Conservation (phyloP, 2,329 filamentous ascomycete genomes). For the Colletotrichum trifolii region DNA sequence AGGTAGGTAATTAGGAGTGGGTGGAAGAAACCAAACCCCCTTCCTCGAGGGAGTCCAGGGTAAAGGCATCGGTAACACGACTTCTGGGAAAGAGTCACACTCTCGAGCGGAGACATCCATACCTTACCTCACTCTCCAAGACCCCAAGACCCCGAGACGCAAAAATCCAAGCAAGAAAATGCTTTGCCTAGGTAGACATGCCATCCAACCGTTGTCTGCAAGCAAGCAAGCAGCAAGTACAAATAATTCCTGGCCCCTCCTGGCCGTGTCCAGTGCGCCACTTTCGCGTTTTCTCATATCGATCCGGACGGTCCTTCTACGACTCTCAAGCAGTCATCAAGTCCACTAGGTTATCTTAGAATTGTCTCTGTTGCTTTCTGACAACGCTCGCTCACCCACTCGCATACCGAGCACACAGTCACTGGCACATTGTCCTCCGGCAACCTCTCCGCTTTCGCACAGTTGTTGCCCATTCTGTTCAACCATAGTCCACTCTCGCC, state of each 20-base stretch:
- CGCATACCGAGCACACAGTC: too few species aligned
- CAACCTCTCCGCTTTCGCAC: too few species aligned
- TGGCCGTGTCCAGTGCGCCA: constrained; percentile 6
- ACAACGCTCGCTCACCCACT: background rate
- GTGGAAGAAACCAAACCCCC: too few species aligned
- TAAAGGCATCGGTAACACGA: too few species aligned
- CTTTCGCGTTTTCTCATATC: constrained; percentile 9
- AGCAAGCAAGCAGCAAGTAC: constrained; percentile 11
- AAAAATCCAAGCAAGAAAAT: background rate
- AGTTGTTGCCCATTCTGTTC: too few species aligned
- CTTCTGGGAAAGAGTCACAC: constrained; percentile 37
- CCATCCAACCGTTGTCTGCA: constrained; percentile 4
- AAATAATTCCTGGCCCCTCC: constrained; percentile 26
- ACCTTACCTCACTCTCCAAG: background rate
- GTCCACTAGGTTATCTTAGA: constrained; percentile 2
- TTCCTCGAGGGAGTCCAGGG: too few species aligned
- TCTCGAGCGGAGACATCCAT: constrained; percentile 28
- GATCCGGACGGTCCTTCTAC: background rate
- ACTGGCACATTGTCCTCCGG: too few species aligned
- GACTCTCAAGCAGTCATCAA: constrained; percentile 12
- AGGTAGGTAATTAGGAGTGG: too few species aligned
- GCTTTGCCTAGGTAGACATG: constrained; percentile 17
- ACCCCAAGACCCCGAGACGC: background rate
- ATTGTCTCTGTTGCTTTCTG: background rate
- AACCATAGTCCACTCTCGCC: too few species aligned